phyloP scores from a whole-genome alignment of 306 rosid species.

The Vigna nakashimae region DNA sequence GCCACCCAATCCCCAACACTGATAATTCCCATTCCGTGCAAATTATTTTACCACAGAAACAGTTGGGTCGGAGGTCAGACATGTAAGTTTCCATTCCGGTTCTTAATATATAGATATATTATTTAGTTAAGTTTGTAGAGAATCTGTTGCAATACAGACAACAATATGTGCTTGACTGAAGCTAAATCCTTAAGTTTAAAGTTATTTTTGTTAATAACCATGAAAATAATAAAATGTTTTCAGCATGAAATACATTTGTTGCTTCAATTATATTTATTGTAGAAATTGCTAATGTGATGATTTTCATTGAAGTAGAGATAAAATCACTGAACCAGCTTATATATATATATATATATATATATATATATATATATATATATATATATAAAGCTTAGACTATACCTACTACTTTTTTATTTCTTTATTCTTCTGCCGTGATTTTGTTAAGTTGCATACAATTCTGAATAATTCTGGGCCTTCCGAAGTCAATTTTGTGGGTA shows the following conservation, averaged over 20 bases:
- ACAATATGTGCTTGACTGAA: background rate
- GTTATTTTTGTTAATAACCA: background rate
- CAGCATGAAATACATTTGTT: background rate
- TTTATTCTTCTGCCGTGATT: too few species aligned
- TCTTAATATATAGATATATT: background rate
- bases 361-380: too few species aligned
- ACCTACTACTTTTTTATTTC: too few species aligned
- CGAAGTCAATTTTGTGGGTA: too few species aligned
- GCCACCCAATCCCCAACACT: slow-evolving; percentile 93
- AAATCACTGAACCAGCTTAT: background rate
- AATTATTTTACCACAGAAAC: slow-evolving; percentile 96
- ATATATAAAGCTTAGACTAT: too few species aligned
- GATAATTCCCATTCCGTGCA: slow-evolving; percentile 87
- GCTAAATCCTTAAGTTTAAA: slow-evolving; percentile 2
- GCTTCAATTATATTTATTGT: background rate
- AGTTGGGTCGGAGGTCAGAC: slow-evolving; percentile 96
- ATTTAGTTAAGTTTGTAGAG: background rate
- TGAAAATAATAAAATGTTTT: background rate
- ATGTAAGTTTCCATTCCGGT: slow-evolving; percentile 67
- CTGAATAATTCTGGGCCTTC: too few species aligned
- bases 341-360: too few species aligned
- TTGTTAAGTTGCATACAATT: too few species aligned
- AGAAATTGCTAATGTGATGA: background rate
- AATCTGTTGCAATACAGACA: background rate
- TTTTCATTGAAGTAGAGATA: background rate